Evolutionary conservation across 2,329 filamentous ascomycete genomes (phyloP), one percentile per base, ranked within the genome.

Genomic region (Pezicula carpinea): DNA sequence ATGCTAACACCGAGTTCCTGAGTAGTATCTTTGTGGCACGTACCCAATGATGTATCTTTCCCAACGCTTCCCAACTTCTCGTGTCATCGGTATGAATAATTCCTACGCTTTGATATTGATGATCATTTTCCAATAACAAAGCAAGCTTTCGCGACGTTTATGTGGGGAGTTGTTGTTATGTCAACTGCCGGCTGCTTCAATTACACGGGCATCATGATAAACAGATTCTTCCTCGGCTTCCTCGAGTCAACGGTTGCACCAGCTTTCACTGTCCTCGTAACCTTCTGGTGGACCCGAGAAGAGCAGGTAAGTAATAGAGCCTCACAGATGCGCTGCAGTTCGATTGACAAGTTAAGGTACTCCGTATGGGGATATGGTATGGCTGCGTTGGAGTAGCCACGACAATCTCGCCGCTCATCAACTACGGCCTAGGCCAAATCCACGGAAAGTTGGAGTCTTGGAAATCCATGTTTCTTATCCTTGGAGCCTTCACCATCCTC

Each of bases 171-270:
- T 10, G 56, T 65, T 10, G 55, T 67, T 3, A 50, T 66, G 11
- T 59, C 57, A 3, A 66, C 64, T 0, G 59, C 63, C 8, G 65
- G 61, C 3, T 69, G 63, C 43, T 58, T 49, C 10, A 59, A 58
- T 6, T 66, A 61, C 41, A 52, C 52, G 0, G 65, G 64, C 0
- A 58, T 69, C 29, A 60, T 67, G 32, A 58, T 56, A 0, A 63
- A 63, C 3, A 53, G 68, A 0, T 70, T 70, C 54, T 63, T 69
- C 32, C 55, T 70, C 3, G 68, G 66, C 2, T 47, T 66, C 4
- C 60, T 68, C 17, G 68, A 69, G 49, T 60, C 52, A 14, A 63
- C 54, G 40, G 60, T 61, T 18, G 64, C 52, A 40, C 66, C 53
- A 41, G 65, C 59, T n/a, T 68, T 64, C 48, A 65, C 65, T 54